phyloP scores from a whole-genome alignment of 768 basidiomycete species.

The Mycena capillaripes region DNA sequence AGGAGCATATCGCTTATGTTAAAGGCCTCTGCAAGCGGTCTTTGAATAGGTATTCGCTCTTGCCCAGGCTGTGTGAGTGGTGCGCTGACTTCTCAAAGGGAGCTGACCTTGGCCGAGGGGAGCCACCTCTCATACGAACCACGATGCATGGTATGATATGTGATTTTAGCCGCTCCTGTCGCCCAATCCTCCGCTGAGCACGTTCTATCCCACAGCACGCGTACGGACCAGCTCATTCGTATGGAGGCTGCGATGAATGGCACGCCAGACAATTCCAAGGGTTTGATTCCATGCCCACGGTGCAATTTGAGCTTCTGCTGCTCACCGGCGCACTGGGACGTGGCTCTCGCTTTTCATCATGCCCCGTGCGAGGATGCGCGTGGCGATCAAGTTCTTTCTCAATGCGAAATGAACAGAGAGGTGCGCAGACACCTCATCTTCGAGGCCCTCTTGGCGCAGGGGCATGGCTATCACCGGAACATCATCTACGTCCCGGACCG shows the following conservation, averaged over 20 bases:
- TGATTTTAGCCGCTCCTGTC: background rate
- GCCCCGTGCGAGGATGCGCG: background rate
- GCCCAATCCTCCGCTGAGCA: background rate
- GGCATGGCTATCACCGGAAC: background rate
- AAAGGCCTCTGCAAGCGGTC: background rate
- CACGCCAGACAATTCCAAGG: background rate
- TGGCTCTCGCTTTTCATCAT: background rate
- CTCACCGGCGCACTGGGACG: conserved; percentile 11
- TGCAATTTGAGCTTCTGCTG: conserved; percentile 9
- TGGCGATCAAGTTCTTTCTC: background rate
- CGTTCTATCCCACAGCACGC: background rate
- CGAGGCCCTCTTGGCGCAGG: background rate
- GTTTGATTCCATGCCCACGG: background rate
- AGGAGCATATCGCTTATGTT: background rate
- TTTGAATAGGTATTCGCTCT: background rate
- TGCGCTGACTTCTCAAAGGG: background rate
- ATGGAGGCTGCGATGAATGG: background rate
- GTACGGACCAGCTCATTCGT: background rate
- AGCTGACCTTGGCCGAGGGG: background rate
- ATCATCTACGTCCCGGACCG: background rate
- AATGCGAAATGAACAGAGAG: background rate
- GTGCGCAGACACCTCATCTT: background rate
- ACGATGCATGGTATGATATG: background rate
- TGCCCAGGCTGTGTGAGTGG: background rate
- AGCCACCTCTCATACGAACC: background rate